These are phyloP conservation scores for Vigna trinervia DNA, from an alignment of 306 rosid species.

Conservation along the genomic window DNA sequence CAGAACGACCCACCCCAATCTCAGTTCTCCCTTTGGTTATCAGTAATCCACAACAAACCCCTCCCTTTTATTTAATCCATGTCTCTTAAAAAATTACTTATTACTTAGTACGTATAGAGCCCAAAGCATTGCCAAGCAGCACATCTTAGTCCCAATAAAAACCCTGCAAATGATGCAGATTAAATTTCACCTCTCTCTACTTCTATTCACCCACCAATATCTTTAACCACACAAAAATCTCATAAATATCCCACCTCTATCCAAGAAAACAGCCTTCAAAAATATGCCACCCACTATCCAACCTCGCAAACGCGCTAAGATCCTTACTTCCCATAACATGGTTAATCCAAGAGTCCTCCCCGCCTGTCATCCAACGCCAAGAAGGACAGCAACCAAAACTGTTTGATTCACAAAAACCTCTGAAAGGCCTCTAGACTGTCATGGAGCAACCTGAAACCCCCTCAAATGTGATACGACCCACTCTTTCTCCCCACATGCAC, in stretches of 20 bases:
- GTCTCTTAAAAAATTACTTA: neutral
- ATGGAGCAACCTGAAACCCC: slow-evolving; percentile 5
- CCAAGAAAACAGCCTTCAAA: neutral
- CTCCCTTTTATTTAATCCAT: neutral
- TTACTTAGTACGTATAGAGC: neutral
- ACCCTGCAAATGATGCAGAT: neutral
- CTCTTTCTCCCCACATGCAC: slow-evolving; percentile 17
- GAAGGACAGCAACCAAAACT: slow-evolving; percentile 2
- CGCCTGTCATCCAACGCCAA: neutral
- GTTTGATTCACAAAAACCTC: slow-evolving; percentile 15
- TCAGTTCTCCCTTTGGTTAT: neutral
- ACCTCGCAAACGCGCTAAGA: slow-evolving; percentile 2
- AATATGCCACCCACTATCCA: slow-evolving; percentile 28
- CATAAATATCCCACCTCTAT: no score
- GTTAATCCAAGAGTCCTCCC: neutral
- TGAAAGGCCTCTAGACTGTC: neutral
- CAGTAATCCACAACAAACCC: slow-evolving; percentile 17
- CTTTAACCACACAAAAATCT: neutral
- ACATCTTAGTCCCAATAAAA: neutral
- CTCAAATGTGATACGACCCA: neutral
- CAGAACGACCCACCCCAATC: slow-evolving; percentile 6
- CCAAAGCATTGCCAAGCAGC: neutral
- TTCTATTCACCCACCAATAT: neutral
- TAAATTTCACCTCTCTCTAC: neutral
- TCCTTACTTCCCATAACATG: neutral